These are phyloP conservation scores for Fusarium cyanostomum DNA, from an alignment of 2,329 filamentous ascomycete species.

Conservation along the genomic window DNA sequence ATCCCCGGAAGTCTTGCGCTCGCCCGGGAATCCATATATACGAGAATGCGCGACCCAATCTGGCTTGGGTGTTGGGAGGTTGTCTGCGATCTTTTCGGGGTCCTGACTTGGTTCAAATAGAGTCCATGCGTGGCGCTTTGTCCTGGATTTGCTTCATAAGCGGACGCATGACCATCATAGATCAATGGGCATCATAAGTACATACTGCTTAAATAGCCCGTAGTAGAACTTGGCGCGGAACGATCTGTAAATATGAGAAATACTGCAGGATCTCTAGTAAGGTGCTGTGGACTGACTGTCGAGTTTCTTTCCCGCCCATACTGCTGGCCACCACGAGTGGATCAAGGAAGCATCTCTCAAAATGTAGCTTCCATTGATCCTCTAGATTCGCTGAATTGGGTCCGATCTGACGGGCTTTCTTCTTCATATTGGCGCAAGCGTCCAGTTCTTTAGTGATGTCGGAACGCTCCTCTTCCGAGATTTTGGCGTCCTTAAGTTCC, in stretches of 20 bases:
- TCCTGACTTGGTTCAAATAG: constrained; percentile 7
- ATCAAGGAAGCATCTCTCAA: neutral
- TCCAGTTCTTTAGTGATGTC: neutral
- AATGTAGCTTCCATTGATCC: constrained; percentile 7
- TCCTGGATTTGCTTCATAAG: neutral
- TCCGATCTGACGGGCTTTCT: neutral
- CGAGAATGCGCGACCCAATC: constrained; percentile 25
- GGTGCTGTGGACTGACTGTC: constrained; percentile 1
- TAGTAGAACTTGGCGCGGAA: constrained; percentile 14
- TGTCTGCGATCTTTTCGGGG: neutral
- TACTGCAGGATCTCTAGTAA: neutral
- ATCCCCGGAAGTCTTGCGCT: too few relatives aligned
- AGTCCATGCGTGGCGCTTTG: constrained; percentile 5
- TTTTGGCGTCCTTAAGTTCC: neutral
- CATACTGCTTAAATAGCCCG: constrained; percentile 13
- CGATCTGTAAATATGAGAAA: neutral
- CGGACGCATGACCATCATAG: neutral
- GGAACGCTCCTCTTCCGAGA: neutral
- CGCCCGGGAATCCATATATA: constrained; percentile 14
- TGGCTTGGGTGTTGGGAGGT: constrained; percentile 21
- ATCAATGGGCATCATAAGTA: neutral
- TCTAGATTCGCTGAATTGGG: neutral
- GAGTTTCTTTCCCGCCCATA: neutral
- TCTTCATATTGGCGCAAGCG: neutral
- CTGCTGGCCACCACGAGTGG: neutral